Conservation (phyloP, 345 rosid genomes). For the Gossypium arboreum region DNA sequence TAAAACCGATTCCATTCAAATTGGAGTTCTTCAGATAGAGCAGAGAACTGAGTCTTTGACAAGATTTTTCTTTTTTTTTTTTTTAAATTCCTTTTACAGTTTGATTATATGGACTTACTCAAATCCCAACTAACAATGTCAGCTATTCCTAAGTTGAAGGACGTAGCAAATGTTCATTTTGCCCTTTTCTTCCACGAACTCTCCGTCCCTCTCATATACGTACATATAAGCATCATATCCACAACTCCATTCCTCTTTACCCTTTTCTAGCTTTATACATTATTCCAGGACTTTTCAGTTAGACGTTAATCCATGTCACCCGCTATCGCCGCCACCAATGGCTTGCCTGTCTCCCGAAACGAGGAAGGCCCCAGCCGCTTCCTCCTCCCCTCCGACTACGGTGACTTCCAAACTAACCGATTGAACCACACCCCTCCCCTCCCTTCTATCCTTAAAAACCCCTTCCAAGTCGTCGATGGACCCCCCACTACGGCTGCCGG, state of each 20-base stretch:
- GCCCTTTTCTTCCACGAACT: not conserved
- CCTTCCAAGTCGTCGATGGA: constrained; percentile 72
- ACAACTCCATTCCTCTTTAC: not conserved
- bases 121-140: constrained; percentile 2
- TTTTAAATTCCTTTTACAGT: not conserved
- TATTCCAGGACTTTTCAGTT: constrained; percentile 4
- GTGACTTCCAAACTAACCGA: constrained; percentile 74
- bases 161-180: not conserved
- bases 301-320: constrained; percentile 28
- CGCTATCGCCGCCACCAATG: constrained; percentile 28
- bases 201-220: not conserved
- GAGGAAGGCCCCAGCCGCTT: constrained; percentile 37
- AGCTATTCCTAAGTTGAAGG: not conserved
- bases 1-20: too few relatives aligned
- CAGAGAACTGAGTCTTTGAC: too few relatives aligned
- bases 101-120: not conserved
- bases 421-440: constrained; percentile 66
- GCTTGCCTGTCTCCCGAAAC: not conserved
- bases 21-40: too few relatives aligned
- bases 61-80: too few relatives aligned
- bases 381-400: constrained; percentile 61
- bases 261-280: constrained; percentile 24
- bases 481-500: constrained; percentile 89
- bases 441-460: constrained; percentile 60
- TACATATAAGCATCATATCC: not conserved